Percentiles rank a stretch among this genome's conserved stretches.
phyloP scores from a whole-genome alignment of 2,329 filamentous ascomycete species.

The Monilinia fructicola region DNA sequence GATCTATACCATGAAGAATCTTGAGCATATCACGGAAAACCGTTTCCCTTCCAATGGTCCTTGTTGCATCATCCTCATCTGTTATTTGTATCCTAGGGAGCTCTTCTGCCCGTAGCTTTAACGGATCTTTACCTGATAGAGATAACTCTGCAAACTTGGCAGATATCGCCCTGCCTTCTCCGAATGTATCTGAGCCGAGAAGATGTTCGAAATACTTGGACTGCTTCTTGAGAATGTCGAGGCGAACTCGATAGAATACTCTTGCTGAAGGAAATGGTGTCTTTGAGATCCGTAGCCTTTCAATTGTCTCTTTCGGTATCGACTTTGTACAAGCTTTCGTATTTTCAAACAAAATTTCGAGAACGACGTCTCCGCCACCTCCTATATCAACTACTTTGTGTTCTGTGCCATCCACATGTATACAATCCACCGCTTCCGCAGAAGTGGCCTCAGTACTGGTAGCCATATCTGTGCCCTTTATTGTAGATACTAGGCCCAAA shows the following conservation, averaged over 20 bases:
- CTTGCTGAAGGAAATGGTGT: conserved; percentile 33
- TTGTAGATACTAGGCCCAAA: too few species aligned
- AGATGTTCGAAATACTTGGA: conserved; percentile 71
- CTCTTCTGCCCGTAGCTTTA: conserved; percentile 49
- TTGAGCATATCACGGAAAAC: conserved; percentile 67
- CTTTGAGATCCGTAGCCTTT: conserved; percentile 40
- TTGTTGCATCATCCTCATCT: conserved; percentile 68
- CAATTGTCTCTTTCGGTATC: conserved; percentile 50
- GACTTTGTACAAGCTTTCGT: conserved; percentile 52
- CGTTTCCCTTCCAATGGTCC: conserved; percentile 56
- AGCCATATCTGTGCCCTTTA: not conserved
- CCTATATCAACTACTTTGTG: conserved; percentile 51
- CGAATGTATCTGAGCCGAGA: conserved; percentile 60
- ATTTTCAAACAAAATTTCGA: conserved; percentile 65
- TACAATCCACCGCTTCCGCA: conserved; percentile 19
- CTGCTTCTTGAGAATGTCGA: conserved; percentile 55
- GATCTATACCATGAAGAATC: conserved; percentile 58
- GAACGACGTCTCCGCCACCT: conserved; percentile 60
- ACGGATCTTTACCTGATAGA: conserved; percentile 47
- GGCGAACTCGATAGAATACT: conserved; percentile 57
- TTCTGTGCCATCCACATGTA: conserved; percentile 30
- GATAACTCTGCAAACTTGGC: conserved; percentile 52
- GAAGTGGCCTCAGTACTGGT: not conserved
- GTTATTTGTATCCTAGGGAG: conserved; percentile 65
- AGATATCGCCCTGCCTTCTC: conserved; percentile 58